A percentile compares a stretch with the other conserved stretches of the same genome.
Conservation (phyloP, 208 protist genomes). For the Acanthamoeba culbertsoni region DNA sequence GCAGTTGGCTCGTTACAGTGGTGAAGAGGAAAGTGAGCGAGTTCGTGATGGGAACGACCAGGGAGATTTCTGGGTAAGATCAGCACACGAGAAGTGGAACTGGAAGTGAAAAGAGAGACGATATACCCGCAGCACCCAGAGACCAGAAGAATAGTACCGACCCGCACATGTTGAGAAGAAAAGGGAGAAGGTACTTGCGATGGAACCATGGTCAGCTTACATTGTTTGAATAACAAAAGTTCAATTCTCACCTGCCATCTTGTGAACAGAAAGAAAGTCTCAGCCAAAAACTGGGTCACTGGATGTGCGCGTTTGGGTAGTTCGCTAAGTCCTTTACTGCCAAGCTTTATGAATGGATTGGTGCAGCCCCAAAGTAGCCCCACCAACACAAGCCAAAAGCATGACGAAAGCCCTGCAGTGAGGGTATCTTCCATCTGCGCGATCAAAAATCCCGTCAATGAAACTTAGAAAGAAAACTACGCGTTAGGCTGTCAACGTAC, state of each 20-base stretch:
- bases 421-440: too few relatives aligned
- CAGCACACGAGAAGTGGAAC: too few relatives aligned
- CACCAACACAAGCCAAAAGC: not conserved
- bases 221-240: not conserved
- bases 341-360: conserved; percentile 50
- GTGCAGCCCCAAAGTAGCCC: conserved; percentile 56
- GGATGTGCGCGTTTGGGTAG: not conserved
- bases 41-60: conserved; percentile 48
- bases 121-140: not conserved
- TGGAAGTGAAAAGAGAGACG: not conserved
- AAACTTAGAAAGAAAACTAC: too few relatives aligned
- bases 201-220: too few relatives aligned
- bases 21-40: conserved; percentile 56
- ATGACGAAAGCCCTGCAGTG: not conserved
- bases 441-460: too few relatives aligned
- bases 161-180: conserved; percentile 55
- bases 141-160: conserved; percentile 49
- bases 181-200: conserved; percentile 36
- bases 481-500: not conserved
- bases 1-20: conserved; percentile 18
- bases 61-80: not conserved
- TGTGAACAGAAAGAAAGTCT: conserved; percentile 29
- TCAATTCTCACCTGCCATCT: not conserved
- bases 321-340: not conserved
- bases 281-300: not conserved